Conservation (phyloP, 2,329 filamentous ascomycete species). For the Sclerotinia borealis region DNA sequence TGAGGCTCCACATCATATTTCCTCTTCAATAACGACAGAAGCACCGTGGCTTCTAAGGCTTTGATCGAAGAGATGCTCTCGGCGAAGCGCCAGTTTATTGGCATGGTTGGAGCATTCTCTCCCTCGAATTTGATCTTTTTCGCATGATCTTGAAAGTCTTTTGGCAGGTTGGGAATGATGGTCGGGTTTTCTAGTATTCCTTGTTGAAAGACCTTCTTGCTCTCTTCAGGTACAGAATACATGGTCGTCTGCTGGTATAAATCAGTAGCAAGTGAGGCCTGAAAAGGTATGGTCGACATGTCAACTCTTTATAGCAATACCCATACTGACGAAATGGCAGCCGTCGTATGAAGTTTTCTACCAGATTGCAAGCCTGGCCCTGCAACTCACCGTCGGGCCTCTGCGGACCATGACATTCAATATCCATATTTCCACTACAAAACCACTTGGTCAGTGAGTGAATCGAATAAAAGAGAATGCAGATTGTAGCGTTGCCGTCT, state of each 20-base stretch:
- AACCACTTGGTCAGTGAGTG: too few species aligned
- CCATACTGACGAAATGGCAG: too few species aligned
- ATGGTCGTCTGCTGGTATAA: not conserved
- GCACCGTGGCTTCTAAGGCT: slow-evolving; percentile 41
- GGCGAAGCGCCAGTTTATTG: slow-evolving; percentile 51
- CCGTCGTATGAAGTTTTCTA: too few species aligned
- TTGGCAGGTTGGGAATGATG: not conserved
- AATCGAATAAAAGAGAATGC: too few species aligned
- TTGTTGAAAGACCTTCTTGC: not conserved
- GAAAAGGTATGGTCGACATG: not conserved
- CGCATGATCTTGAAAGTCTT: not conserved
- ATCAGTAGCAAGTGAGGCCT: not conserved
- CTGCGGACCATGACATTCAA: too few species aligned
- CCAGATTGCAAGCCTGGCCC: too few species aligned
- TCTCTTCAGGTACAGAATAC: slow-evolving; percentile 5
- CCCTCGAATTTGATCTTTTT: slow-evolving; percentile 38
- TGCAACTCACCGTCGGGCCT: too few species aligned
- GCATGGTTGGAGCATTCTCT: slow-evolving; percentile 39
- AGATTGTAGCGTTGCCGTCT: too few species aligned
- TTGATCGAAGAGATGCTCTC: slow-evolving; percentile 47
- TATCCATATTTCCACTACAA: too few species aligned
- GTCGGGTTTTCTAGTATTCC: not conserved
- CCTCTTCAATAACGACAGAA: slow-evolving; percentile 39
- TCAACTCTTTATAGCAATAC: not conserved
- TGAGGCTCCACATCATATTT: slow-evolving; percentile 40